Conservation (phyloP, 805 yeast genomes). For the Nematodospora valgi region DNA sequence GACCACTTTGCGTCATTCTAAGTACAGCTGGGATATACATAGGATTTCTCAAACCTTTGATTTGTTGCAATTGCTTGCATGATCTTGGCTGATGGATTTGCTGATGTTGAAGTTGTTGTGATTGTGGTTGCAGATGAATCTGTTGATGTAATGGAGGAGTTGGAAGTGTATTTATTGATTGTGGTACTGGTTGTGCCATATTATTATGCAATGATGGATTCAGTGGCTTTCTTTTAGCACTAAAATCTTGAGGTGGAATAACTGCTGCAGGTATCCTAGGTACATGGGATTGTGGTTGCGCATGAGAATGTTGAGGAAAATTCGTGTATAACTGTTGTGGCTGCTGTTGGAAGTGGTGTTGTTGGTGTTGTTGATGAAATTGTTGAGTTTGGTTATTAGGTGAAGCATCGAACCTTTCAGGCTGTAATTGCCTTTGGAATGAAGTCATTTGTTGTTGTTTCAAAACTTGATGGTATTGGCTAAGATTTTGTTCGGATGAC, state of each 20-base stretch:
- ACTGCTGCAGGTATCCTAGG: conserved; percentile 21
- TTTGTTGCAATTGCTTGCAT: conserved; percentile 53
- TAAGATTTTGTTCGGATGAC: conserved; percentile 2
- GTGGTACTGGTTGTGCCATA: conserved; percentile 1
- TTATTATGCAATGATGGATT: conserved; percentile 4
- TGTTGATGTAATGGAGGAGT: conserved; percentile 5
- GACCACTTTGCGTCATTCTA: conserved; percentile 33
- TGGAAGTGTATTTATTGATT: conserved; percentile 2
- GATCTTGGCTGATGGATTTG: conserved; percentile 10
- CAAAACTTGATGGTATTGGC: conserved; percentile 16
- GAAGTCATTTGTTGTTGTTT: conserved; percentile 12
- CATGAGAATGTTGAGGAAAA: conserved; percentile 6
- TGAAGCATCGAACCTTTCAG: conserved; percentile 6
- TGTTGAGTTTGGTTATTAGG: conserved; percentile 2
- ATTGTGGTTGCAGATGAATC: conserved; percentile 4
- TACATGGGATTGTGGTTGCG: conserved; percentile 4
- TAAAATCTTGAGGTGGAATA: conserved; percentile 16
- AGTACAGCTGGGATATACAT: conserved; percentile 89
- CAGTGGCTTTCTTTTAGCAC: conserved; percentile 9
- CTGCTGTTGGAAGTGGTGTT: conserved; percentile 1
- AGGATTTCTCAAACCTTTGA: conserved; percentile 80
- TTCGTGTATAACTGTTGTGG: not conserved
- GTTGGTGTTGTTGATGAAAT: conserved; percentile 1
- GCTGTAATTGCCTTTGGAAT: conserved; percentile 8
- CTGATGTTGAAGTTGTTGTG: conserved; percentile 4